Percentiles rank a stretch among this genome's conserved stretches.
phyloP scores from a whole-genome alignment of 768 basidiomycete species.

The Cytidiella melzeri region DNA sequence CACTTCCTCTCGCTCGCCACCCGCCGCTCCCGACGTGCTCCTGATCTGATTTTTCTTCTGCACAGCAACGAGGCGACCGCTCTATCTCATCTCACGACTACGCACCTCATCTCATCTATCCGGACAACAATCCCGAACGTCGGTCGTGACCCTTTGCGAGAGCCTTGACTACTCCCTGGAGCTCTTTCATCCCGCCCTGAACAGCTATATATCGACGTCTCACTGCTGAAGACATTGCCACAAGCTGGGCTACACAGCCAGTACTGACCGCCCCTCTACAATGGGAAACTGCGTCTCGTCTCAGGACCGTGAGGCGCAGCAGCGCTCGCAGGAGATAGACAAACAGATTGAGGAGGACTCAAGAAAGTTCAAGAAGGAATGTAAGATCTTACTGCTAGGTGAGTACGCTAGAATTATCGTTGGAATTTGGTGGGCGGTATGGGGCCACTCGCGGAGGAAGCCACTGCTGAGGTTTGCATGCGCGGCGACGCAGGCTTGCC shows the following conservation, averaged over 20 bases:
- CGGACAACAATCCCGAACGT: background rate
- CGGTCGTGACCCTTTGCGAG: too few relatives aligned
- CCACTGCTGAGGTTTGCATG: too few relatives aligned
- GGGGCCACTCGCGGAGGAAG: too few relatives aligned
- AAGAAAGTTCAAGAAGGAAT: slow-evolving; percentile 76
- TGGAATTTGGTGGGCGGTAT: too few relatives aligned
- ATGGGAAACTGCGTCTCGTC: slow-evolving; percentile 72
- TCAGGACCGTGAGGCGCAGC: slow-evolving; percentile 50
- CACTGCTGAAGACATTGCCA: background rate
- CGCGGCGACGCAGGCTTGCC: too few relatives aligned
- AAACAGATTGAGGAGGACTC: slow-evolving; percentile 81
- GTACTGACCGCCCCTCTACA: slow-evolving; percentile 7
- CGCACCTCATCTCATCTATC: background rate
- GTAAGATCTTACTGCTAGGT: slow-evolving; percentile 93
- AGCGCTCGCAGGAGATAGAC: slow-evolving; percentile 72
- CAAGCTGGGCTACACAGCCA: background rate
- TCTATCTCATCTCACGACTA: slow-evolving; percentile 4
- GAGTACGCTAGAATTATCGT: too few relatives aligned
- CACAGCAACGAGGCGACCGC: background rate
- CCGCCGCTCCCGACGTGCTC: background rate
- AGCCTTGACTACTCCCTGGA: background rate
- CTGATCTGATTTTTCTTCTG: background rate
- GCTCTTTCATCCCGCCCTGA: background rate
- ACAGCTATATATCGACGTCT: background rate
- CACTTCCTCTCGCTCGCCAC: slow-evolving; percentile 1